Base-by-base conservation (phyloP, 164 flowering plant species). In the Liriodendron chinense region DNA sequence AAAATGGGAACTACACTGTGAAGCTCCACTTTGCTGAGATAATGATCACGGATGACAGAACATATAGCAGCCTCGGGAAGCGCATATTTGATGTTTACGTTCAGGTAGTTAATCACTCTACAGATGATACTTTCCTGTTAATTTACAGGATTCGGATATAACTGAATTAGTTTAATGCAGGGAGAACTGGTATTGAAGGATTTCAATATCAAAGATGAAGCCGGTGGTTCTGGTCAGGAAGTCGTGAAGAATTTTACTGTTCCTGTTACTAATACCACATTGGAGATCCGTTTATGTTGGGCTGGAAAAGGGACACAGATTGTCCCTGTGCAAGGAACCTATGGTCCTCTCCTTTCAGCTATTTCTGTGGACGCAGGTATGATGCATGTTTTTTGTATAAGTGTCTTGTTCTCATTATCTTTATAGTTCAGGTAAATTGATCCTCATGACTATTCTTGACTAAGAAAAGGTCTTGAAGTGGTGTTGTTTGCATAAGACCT, bases 21-120 rank as follows among this genome's bases (percentile, higher is more conserved):
- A 85, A 70, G 3, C 94, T 91, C 9, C 89, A 87, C 65, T 91
- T 92, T 80, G 90, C 92, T 7, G 97, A 92, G 86, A 85, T 92
- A 75, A 74, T 77, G 16, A 85, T 92, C 78, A 82, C 88, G 24
- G 77, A 87, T 75, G 89, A 84, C 71, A 70, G 63, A 57, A 86
- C 89, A 43, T 92, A 75, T 78, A 72, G 13, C 56, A 89, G 92
- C 72, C 88, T 92, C 23, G 97, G 94, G 49, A 89, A 73, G 76
- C 91, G 94, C 12, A 13, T 87, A 57, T 92, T 90, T 79, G 90
- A 91, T 76, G 78, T 92, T 61, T 90, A 86, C 73, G 76, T 91
- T 74, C 94, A 91, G 90, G 94, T 91, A 80, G 65, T 26, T 69
- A 66, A 62, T 24, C 6, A 9, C 24, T 22, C 26, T 25, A 65